A percentile compares a stretch with the other conserved stretches of the same genome.
Conservation (phyloP, 2,329 filamentous ascomycete genomes). For the Paecilomyces fulvus region DNA sequence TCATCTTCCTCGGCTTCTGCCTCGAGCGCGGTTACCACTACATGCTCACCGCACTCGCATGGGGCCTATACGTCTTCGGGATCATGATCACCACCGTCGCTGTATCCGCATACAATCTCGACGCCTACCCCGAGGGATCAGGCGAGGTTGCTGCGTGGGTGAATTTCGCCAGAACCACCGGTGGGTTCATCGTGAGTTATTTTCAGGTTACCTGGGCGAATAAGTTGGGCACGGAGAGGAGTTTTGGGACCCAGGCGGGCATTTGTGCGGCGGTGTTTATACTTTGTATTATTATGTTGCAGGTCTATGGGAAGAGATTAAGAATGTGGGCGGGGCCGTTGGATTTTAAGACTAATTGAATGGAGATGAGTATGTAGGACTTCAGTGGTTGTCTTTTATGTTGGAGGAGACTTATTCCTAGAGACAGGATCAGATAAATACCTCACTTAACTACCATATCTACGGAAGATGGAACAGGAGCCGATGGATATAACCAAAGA, state of each 20-base stretch:
- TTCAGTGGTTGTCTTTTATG: neutral
- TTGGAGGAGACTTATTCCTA: neutral
- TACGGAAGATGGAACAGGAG: neutral
- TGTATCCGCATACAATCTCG: constrained; percentile 45
- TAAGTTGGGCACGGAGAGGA: constrained; percentile 34
- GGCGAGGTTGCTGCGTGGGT: constrained; percentile 48
- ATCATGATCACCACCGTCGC: constrained; percentile 49
- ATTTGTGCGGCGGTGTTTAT: constrained; percentile 31
- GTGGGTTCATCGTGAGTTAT: constrained; percentile 46
- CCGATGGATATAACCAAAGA: neutral
- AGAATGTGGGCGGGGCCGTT: constrained; percentile 27
- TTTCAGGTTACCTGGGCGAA: constrained; percentile 46
- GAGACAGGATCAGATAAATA: neutral
- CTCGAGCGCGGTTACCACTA: constrained; percentile 45
- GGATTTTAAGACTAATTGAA: constrained; percentile 20
- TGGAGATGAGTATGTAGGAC: neutral
- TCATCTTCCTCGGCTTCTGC: constrained; percentile 46
- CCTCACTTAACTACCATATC: neutral
- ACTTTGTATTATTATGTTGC: constrained; percentile 24
- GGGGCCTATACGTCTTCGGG: constrained; percentile 49
- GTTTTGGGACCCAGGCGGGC: constrained; percentile 42
- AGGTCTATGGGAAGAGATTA: constrained; percentile 31
- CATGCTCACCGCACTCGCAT: constrained; percentile 41
- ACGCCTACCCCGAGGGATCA: constrained; percentile 48
- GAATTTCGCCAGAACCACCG: constrained; percentile 41